Base-by-base conservation (phyloP, 306 rosid genomes). In the Canavalia ensiformis region DNA sequence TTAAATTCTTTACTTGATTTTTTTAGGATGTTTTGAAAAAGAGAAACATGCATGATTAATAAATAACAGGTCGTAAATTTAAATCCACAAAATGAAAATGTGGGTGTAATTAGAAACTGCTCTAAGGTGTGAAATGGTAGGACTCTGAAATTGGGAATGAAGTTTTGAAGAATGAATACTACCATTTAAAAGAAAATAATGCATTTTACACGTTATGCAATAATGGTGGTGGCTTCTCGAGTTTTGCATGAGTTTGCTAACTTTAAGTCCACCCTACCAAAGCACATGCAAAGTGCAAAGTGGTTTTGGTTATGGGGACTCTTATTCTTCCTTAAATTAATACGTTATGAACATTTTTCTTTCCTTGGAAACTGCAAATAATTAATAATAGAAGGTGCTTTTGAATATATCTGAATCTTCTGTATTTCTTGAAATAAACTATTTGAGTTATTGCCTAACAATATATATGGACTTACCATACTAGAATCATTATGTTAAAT, bases 261-360 rank as follows among this genome's bases (percentile, higher is more conserved):
- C 51, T 58, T 82, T 76, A 72, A 76, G 73, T 50, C 7, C 41
- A 59, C 59, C 3, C 77, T 62, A 10, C 58, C 56, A 76, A 76
- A 58, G 44, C 86, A 76, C 78, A 60, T 82, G 78, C 39, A 35
- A 18, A 18, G 25, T 18, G 25, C 25, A 18, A 18, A 68, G 18
- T 68, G 18, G 66, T 66, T 57, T 75, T 37, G 56, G 66, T 72
- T 41, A 28, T 49, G 12, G 46, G 10, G 1, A 50, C 13, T 80
- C 72, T 49, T 47, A 8, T 49, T 47, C 62, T 72, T 71, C 77
- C 83, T 34, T 47, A 18, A 58, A 58, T 47, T 49, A 25, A 47
- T 5, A n/a, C 49, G 5, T 7, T 58, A 2, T 59, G 54, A 45
- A 47, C 25, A n/a, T 10, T 1, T 30, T 42, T 54, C 1, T 39